Evolutionary conservation across 768 basidiomycete species (phyloP), one percentile per base, ranked within the genome.

Genomic region (Leccinum truebloodii): DNA sequence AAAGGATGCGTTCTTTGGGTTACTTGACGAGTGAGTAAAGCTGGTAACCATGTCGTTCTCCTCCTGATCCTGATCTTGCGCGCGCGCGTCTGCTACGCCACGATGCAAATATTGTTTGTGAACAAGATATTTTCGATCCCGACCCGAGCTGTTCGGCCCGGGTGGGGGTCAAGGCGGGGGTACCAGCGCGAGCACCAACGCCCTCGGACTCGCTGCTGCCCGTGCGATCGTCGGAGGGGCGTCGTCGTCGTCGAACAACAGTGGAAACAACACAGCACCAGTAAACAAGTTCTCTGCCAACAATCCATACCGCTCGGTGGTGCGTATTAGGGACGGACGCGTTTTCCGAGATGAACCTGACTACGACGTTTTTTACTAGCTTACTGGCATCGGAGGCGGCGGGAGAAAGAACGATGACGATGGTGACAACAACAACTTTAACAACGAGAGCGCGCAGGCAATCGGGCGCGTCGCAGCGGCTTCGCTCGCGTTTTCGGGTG

Each of bases 1-100:
- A 73, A 92, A 92, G 72, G 83, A 89, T 57, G 90, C 91, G 14
- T 92, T 93, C 74, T 93, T 93, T 69, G 79, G 82, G 32, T 81
- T 93, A 24, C 77, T 93, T 37, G 91, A 93, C 70, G 91, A 93
- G 91, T 92, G 72, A 75, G 65, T 61, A 7, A 10, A 26, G 16
- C 16, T 26, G 9, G 6, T 8, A n/a, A 0, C 22, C 1, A 4
- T 44, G 1, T 14, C 18, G 1, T 39, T 39, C 6, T 0, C 7
- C 16, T 39, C 16, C 39, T 18, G 39, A 41, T 41, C 39, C 39
- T 41, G 39, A 41, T 41, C 39, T 3, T 39, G 3, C 6, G 39
- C 13, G 39, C 39, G 39, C 18, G 8, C 18, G 3, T n/a, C 18
- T 34, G 30, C 30, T 41, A n/a, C 9, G 39, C 39, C 18, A 41